Evolutionary conservation across 2,329 filamentous ascomycete species (phyloP), one percentile per base, ranked within the genome.

Genomic region (Emericellopsis atlantica): DNA sequence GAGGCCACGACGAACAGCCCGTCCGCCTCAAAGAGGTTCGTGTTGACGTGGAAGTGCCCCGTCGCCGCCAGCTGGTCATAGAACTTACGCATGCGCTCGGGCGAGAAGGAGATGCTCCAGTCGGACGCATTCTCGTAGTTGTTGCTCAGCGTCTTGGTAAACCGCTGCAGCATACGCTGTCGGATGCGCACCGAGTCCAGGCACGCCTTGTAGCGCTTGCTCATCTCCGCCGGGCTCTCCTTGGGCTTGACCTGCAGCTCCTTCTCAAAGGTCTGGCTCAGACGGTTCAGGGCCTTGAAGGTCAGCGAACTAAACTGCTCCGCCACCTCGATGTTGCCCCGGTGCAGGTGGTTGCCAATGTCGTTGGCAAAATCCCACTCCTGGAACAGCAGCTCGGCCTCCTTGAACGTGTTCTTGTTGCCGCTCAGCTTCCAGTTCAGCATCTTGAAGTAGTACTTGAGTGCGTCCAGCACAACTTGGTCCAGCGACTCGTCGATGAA

Each of bases 331-430:
- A 96, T 84, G 57, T 96, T 88, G 46, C 92, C 93, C 24, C 86
- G 84, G 50, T 93, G 81, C n/a, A 98, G 73, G 56, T 92, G 84
- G 38, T 85, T 78, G 22, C 90, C 92, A 43, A 98, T 86, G 51
- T 89, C 81, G 54, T 96, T 96, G 40, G 85, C 93, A 54, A 96
- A 96, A 43, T 88, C 87, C 92, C 92, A 98, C 61, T 98, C 92
- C 53, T 95, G 88, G 56, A 95, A 93, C 37, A 98, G 66, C 48
- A 98, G 83, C 67, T 98, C 92, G 6, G 92, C 92, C 60, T 98
- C 92, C 57, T 96, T 96, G 73, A 98, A 98, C 0, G 89, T 95
- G 63, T 96, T 98, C 60, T 95, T 96, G 67, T 96, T 96, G 42
- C 88, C 86, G 51, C 84, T 89, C 40, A 98, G 69, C 60, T 96